A percentile compares a stretch with the other conserved stretches of the same genome.
phyloP scores from a whole-genome alignment of 352 stramenopile genomes.

The Pythium graminicola region DNA sequence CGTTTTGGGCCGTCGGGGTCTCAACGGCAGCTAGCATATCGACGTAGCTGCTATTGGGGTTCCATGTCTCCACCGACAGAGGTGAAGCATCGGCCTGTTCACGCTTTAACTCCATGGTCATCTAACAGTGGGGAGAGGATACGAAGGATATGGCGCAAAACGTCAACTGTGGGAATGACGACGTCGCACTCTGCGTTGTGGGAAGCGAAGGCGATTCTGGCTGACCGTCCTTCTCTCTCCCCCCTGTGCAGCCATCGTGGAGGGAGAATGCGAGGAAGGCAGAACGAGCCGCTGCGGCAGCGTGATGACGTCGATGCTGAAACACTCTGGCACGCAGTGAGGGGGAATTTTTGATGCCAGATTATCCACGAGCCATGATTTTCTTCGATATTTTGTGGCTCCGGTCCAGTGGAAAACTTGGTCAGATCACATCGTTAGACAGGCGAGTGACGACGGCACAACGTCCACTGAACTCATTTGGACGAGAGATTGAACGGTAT shows the following conservation, averaged over 20 bases:
- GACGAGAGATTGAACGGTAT: too few relatives aligned
- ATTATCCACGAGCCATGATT: too few relatives aligned
- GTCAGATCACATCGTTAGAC: too few relatives aligned
- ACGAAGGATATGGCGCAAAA: conserved; percentile 9
- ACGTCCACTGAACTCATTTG: too few relatives aligned
- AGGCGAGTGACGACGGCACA: too few relatives aligned
- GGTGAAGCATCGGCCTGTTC: conserved; percentile 22
- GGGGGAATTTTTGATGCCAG: conserved; percentile 15
- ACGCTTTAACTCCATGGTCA: conserved; percentile 23
- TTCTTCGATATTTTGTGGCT: conserved; percentile 20
- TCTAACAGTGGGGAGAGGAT: neutral
- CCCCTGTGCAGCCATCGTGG: conserved; percentile 20
- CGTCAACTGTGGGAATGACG: conserved; percentile 13
- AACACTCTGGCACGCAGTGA: conserved; percentile 1
- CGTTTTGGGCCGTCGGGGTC: conserved; percentile 12
- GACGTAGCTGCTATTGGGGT: conserved; percentile 17
- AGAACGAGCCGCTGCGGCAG: conserved; percentile 6
- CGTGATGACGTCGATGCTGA: conserved; percentile 8
- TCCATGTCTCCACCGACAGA: conserved; percentile 22
- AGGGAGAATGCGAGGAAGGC: conserved; percentile 1
- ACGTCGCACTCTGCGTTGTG: conserved; percentile 6
- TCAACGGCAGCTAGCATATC: conserved; percentile 22
- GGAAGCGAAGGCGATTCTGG: conserved; percentile 12
- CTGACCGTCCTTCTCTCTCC: conserved; percentile 21
- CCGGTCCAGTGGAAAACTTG: too few relatives aligned